Percentiles rank a stretch among this genome's conserved stretches.
Evolutionary conservation across 352 stramenopile species (phyloP).

Genomic region (Globisporangium rhizosaccharum): DNA sequence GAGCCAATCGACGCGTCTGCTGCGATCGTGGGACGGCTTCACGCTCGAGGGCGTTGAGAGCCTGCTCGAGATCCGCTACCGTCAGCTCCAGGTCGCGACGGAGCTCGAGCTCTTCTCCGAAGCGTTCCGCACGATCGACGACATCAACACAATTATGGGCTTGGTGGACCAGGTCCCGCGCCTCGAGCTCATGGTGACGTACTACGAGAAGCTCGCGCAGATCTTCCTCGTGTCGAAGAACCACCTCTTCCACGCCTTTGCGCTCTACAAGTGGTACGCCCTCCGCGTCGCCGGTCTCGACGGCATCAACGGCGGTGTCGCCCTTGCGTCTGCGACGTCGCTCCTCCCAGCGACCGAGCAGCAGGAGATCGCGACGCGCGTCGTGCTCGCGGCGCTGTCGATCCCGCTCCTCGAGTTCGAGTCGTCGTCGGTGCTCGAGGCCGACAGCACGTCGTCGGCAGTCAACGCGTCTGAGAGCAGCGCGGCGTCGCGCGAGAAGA

Average conservation of each 20-base stretch:
- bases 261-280: slow-evolving; percentile 94
- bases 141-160: slow-evolving; percentile 98
- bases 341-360: slow-evolving; percentile 77
- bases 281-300: slow-evolving; percentile 88
- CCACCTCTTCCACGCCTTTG: slow-evolving; percentile 96
- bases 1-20: slow-evolving; percentile 71
- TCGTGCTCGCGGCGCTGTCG: slow-evolving; percentile 91
- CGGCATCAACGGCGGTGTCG: slow-evolving; percentile 35
- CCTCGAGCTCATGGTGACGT: slow-evolving; percentile 94
- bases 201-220: slow-evolving; percentile 97
- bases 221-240: slow-evolving; percentile 98
- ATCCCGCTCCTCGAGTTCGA: slow-evolving; percentile 87
- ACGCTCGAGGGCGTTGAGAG: slow-evolving; percentile 93
- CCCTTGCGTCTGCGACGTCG: slow-evolving; percentile 31
- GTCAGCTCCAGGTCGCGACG: slow-evolving; percentile 94
- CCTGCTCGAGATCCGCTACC: slow-evolving; percentile 96
- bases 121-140: slow-evolving; percentile 97
- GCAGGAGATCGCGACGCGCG: slow-evolving; percentile 81
- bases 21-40: slow-evolving; percentile 96
- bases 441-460: slow-evolving; percentile 53
- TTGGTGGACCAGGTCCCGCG: slow-evolving; percentile 87
- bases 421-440: slow-evolving; percentile 46
- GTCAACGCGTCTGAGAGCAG: slow-evolving; percentile 27
- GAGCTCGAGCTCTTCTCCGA: slow-evolving; percentile 96
- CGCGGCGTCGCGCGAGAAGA: slow-evolving; percentile 87